Evolutionary conservation across 805 yeast genomes (phyloP).

Genomic region (Deakozyma indianensis): DNA sequence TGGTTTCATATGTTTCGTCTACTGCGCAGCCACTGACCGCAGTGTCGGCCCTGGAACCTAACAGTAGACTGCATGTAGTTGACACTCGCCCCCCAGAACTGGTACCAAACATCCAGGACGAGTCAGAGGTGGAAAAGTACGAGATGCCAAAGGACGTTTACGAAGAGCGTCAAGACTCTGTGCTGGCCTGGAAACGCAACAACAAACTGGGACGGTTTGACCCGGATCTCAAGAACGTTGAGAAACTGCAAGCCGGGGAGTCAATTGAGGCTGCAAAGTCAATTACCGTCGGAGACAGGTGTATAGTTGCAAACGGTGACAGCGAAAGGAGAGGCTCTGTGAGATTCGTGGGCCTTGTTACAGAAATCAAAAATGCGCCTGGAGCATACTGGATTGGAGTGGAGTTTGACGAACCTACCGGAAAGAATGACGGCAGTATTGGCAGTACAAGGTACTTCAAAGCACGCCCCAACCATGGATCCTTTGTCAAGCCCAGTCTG

Average conservation of each 20-base stretch:
- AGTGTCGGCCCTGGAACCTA: conserved; percentile 17
- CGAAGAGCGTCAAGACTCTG: conserved; percentile 43
- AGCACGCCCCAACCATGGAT: conserved; percentile 48
- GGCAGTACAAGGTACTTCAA: conserved; percentile 46
- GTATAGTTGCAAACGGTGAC: too few relatives aligned
- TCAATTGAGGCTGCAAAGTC: conserved; percentile 4
- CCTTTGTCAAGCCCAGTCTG: conserved; percentile 56
- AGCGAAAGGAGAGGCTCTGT: conserved; percentile 56
- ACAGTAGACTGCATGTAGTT: conserved; percentile 40
- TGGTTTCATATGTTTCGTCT: conserved; percentile 17
- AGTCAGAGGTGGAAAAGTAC: conserved; percentile 25
- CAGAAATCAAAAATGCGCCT: conserved; percentile 35
- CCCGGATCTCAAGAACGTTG: conserved; percentile 26
- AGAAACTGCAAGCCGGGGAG: conserved; percentile 13
- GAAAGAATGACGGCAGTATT: conserved; percentile 71
- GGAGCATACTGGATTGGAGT: conserved; percentile 61
- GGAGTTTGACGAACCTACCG: conserved; percentile 72
- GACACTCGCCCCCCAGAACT: conserved; percentile 20
- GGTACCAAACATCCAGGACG: conserved; percentile 19
- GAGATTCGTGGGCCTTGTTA: conserved; percentile 52
- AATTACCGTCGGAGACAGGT: conserved; percentile 12
- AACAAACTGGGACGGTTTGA: conserved; percentile 62
- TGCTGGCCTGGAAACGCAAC: conserved; percentile 60
- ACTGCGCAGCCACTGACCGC: conserved; percentile 14
- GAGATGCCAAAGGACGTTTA: conserved; percentile 49